Base-by-base conservation (phyloP, 805 yeast genomes). In the Lipomyces orientalis region DNA sequence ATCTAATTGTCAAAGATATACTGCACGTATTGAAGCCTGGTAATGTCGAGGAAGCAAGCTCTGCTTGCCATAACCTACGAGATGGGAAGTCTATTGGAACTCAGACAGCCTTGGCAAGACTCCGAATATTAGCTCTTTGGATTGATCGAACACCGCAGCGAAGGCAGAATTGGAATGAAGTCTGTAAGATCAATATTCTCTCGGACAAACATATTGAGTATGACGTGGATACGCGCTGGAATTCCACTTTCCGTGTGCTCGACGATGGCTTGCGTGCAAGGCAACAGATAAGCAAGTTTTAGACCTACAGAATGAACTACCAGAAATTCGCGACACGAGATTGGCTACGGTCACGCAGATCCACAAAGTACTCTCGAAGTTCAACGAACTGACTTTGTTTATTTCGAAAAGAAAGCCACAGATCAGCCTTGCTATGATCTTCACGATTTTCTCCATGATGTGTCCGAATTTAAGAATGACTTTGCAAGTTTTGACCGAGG, bases 291-390 rank as follows among this genome's bases (percentile, higher is more conserved):
- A 49, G 4, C 54, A 49, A 49, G 54, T 49, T 49, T 25, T n/a
- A 49, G 54, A 49, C 25, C 54, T 49, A 49, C 54, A 49, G 29
- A 49, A 25, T 49, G 54, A 49, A 14, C 22, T 49, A 49, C 54
- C 29, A 49, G 54, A 25, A 25, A 9, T 49, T 49, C 29, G 16
- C 54, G 8, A 49, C 54, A 1, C 29, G 16, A 19, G 14, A 49
- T 22, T 49, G 54, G 54, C 54, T 49, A 49, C 54, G 54, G 54
- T 49, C 54, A 49, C 54, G 54, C 54, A 49, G 54, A 49, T 49
- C 54, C 54, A 49, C 16, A 49, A 49, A 49, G 54, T 49, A 4
- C 29, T 49, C 54, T 49, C 54, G 25, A 46, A 49, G 9, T 49
- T 49, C 54, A 49, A 49, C 25, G 54, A 46, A 46, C 52, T 46